Evolutionary conservation across 306 rosid genomes (phyloP).

Genomic region (Hylodesmum podocarpum): DNA sequence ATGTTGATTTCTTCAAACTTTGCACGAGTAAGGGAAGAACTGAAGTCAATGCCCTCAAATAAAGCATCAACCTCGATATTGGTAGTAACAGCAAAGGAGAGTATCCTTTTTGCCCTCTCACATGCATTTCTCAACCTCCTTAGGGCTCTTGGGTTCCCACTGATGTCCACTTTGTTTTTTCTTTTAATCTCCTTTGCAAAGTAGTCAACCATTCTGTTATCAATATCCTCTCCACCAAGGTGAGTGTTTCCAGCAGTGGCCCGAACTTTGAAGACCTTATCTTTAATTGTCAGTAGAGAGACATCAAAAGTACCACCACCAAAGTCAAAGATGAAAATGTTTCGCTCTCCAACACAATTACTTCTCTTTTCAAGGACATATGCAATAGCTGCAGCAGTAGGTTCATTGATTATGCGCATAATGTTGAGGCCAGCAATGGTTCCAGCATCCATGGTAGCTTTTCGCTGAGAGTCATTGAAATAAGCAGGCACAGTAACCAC

Average conservation of each 20-base stretch:
- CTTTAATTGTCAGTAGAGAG: constrained; percentile 17
- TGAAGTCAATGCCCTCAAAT: neutral
- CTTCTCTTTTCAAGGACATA: constrained; percentile 1
- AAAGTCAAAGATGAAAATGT: constrained; percentile 13
- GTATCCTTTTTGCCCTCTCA: constrained; percentile 49
- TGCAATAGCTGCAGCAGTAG: constrained; percentile 1
- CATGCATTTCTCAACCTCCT: constrained; percentile 29
- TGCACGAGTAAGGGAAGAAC: constrained; percentile 37
- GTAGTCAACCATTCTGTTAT: neutral
- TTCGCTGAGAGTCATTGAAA: constrained; percentile 27
- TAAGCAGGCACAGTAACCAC: constrained; percentile 56
- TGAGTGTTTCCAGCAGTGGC: constrained; percentile 22
- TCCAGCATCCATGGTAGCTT: constrained; percentile 21
- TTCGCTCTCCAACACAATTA: neutral
- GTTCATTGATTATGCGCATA: constrained; percentile 19
- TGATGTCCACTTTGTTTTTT: constrained; percentile 10
- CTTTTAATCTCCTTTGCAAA: constrained; percentile 15
- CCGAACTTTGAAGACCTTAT: neutral
- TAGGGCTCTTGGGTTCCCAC: constrained; percentile 35
- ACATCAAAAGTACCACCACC: constrained; percentile 32
- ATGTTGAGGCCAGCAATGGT: constrained; percentile 19
- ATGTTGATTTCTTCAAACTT: constrained; percentile 19
- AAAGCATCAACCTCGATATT: constrained; percentile 42
- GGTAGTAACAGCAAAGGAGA: constrained; percentile 41
- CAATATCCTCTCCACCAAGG: neutral